These are phyloP conservation scores for Apophysomyces elegans DNA, from an alignment of 371 early-diverging fungal species.

Conservation along the genomic window DNA sequence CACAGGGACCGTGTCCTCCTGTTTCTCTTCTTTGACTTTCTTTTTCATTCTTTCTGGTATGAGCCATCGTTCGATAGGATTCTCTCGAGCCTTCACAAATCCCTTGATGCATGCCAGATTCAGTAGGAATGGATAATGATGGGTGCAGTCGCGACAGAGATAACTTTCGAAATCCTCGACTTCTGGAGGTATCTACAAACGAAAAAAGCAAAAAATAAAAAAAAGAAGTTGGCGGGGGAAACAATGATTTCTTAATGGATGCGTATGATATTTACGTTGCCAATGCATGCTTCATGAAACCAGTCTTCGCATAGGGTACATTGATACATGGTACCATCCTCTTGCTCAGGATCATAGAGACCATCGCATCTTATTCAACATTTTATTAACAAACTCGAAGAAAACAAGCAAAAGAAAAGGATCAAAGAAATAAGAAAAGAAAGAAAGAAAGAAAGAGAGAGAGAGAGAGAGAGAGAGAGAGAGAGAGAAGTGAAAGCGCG, in stretches of 20 bases:
- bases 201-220: background rate
- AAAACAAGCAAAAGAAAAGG: background rate
- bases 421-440: no score
- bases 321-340: slow-evolving; percentile 79
- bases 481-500: no score
- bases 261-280: slow-evolving; percentile 48
- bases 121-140: slow-evolving; percentile 60
- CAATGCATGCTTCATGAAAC: slow-evolving; percentile 87
- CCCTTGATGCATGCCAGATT: slow-evolving; percentile 29
- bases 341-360: slow-evolving; percentile 73
- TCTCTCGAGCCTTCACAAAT: slow-evolving; percentile 49
- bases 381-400: background rate
- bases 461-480: no score
- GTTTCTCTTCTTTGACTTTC: background rate
- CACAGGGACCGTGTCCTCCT: no score
- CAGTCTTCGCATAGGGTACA: slow-evolving; percentile 87
- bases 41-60: background rate
- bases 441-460: no score
- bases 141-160: slow-evolving; percentile 78
- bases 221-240: background rate
- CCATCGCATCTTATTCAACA: slow-evolving; percentile 65
- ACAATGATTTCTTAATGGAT: background rate
- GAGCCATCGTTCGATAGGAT: slow-evolving; percentile 34
- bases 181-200: slow-evolving; percentile 58
- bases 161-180: slow-evolving; percentile 78